Evolutionary conservation across 176 grass and related monocot genomes (phyloP).

Genomic region (Elaeis guineensis): DNA sequence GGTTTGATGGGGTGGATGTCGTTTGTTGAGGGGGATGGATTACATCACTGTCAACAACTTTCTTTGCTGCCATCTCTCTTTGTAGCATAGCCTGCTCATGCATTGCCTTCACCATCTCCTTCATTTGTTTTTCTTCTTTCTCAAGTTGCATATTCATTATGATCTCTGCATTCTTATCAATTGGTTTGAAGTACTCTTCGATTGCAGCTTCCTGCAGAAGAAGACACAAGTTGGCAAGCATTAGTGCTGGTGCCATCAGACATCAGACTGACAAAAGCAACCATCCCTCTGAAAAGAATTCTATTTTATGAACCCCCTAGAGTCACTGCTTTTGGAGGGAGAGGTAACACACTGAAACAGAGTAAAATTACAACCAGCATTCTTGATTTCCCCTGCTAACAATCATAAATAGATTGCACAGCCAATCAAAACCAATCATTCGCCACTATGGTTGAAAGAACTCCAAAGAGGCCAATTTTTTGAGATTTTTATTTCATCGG

Average conservation of each 20-base stretch:
- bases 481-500: too few relatives aligned
- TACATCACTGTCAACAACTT: slow-evolving; percentile 7
- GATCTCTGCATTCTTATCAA: slow-evolving; percentile 64
- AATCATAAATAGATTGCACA: too few relatives aligned
- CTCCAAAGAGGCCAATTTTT: too few relatives aligned
- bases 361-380: too few relatives aligned
- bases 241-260: background rate
- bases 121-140: slow-evolving; percentile 59
- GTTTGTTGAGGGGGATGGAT: slow-evolving; percentile 12
- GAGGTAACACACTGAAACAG: too few relatives aligned
- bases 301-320: background rate
- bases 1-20: slow-evolving; percentile 16
- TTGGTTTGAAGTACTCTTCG: slow-evolving; percentile 82
- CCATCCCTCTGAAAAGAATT: background rate
- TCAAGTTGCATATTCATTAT: slow-evolving; percentile 81
- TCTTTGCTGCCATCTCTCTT: slow-evolving; percentile 44
- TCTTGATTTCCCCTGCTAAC: too few relatives aligned
- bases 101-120: slow-evolving; percentile 68
- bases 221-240: slow-evolving; percentile 5
- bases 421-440: too few relatives aligned
- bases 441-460: too few relatives aligned
- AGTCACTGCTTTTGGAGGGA: too few relatives aligned
- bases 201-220: slow-evolving; percentile 71
- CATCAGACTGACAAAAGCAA: slow-evolving; percentile 9
- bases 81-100: slow-evolving; percentile 54